Percentiles rank a stretch among this genome's conserved stretches.
phyloP scores from a whole-genome alignment of 2,329 filamentous ascomycete species.

The Stenocarpella maydis region DNA sequence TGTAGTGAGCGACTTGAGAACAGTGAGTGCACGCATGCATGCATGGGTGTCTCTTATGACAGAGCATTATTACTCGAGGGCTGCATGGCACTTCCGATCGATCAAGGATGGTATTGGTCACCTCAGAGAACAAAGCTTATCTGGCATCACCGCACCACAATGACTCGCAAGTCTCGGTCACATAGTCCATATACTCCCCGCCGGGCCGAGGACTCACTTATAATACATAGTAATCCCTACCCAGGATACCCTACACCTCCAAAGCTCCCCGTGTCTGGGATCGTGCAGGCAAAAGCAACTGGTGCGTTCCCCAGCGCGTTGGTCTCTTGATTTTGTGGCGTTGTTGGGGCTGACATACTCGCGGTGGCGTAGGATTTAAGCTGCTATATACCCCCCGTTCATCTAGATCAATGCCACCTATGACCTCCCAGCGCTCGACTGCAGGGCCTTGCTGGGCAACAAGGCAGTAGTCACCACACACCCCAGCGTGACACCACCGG shows the following conservation, averaged over 20 bases:
- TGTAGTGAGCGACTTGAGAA: background rate
- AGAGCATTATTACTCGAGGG: no score
- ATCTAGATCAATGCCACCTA: background rate
- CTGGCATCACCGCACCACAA: background rate
- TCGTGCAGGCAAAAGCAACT: slow-evolving; percentile 1
- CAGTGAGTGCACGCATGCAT: no score
- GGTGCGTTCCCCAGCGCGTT: background rate
- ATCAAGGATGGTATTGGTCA: background rate
- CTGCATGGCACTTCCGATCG: no score
- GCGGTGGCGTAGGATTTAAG: background rate
- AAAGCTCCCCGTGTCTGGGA: background rate
- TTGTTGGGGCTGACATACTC: background rate
- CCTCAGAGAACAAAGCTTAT: no score
- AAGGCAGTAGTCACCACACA: slow-evolving; percentile 60
- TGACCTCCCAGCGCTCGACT: slow-evolving; percentile 44
- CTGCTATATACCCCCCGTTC: background rate
- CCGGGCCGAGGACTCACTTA: slow-evolving; percentile 6
- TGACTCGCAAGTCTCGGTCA: background rate
- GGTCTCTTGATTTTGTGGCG: background rate
- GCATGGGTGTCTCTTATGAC: no score
- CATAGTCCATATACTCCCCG: background rate
- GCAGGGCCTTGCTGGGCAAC: slow-evolving; percentile 52
- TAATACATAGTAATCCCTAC: background rate
- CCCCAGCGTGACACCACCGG: slow-evolving; percentile 61
- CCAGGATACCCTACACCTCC: background rate